Conservation (phyloP, 345 rosid species). For the Gossypium bickii region DNA sequence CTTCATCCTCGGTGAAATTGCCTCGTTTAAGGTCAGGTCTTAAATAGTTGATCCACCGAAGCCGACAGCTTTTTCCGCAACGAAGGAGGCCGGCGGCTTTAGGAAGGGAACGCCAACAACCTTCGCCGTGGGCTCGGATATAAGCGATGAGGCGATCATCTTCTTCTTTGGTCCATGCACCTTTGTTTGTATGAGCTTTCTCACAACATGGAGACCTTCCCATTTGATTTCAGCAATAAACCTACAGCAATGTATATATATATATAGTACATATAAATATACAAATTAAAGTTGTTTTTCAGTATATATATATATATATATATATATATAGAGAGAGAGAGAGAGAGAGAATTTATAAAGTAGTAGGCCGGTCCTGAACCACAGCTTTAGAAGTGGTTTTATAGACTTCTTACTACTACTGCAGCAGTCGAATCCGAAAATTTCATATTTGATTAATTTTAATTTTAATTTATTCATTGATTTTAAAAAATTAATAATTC, state of each 20-base stretch:
- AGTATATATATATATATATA: no score
- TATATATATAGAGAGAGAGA: no score
- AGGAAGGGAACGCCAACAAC: slow-evolving; percentile 84
- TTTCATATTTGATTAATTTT: no score
- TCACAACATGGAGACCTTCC: slow-evolving; percentile 87
- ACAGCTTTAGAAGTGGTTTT: no score
- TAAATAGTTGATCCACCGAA: slow-evolving; percentile 77
- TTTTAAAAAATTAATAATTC: no score
- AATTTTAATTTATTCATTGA: no score
- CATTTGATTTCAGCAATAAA: slow-evolving; percentile 25
- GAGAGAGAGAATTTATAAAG: no score
- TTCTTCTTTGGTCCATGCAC: slow-evolving; percentile 86
- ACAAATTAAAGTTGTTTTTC: not conserved
- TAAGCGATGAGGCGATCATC: slow-evolving; percentile 66
- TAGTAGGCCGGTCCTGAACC: no score
- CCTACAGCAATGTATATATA: not conserved
- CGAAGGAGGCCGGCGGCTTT: slow-evolving; percentile 82
- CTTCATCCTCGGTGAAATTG: slow-evolving; percentile 72
- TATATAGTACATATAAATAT: not conserved
- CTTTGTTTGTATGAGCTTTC: slow-evolving; percentile 79
- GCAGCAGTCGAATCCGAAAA: no score
- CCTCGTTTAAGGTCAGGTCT: slow-evolving; percentile 81
- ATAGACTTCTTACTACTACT: no score
- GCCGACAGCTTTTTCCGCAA: slow-evolving; percentile 77
- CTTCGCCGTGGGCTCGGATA: slow-evolving; percentile 70